Evolutionary conservation across 768 basidiomycete genomes (phyloP), one percentile per base, ranked within the genome.

Genomic region (Trametes cinnabarina): DNA sequence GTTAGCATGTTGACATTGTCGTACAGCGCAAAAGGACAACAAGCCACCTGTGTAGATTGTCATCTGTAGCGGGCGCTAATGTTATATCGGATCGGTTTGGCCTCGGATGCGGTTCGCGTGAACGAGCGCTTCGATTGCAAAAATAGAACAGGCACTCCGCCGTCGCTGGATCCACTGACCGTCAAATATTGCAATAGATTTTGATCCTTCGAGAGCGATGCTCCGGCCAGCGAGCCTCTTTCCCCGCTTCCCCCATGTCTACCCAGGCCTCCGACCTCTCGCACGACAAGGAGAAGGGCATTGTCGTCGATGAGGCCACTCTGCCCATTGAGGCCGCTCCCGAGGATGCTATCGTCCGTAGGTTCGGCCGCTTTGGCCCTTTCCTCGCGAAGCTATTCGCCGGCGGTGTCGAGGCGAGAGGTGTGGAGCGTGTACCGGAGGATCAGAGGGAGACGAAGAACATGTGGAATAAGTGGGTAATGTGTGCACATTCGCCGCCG

Each of bases 391-490:
- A 66, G 63, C 68, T 81, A 12, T 81, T 82, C 64, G 68, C 72
- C 15, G 76, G 69, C 51, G 81, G 80, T 46, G 78, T 83, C 19
- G 82, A 83, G 66, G 80, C 80, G 4, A 70, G 79, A 66, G 82
- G 82, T 19, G 77, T 83, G 6, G 82, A 82, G 60, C 77, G 82
- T 12, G 77, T 83, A 0, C 79, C 78, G 15, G 82, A 83, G 64
- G 67, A 77, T 55, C 75, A 81, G 67, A 63, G 79, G 58, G 75
- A 77, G 50, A 68, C 60, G 1, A 78, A 77, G 55, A 75, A 79
- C 56, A 63, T 72, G 14, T 78, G 77, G 75, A 79, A 78, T 64
- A 77, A 77, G 76, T 75, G 47, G 43, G 73, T 71, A 40, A 48
- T 30, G 30, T 10, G 14, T 25, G 37, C 14, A 17, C 43, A 15